Percentiles rank a stretch among this genome's conserved stretches.
phyloP scores from a whole-genome alignment of 768 basidiomycete genomes.

The Tremella fuciformis region DNA sequence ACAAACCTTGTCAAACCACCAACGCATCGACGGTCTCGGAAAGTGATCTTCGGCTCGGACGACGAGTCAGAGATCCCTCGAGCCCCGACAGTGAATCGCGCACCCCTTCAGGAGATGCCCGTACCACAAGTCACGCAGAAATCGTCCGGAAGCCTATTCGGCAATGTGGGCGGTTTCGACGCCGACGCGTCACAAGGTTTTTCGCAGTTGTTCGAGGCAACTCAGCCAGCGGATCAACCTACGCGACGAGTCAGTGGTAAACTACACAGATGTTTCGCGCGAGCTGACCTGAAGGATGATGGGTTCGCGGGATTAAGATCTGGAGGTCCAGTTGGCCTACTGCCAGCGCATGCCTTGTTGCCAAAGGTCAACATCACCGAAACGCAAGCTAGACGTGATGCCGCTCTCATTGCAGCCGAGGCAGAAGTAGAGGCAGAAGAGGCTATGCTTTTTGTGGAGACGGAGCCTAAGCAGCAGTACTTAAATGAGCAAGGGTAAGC shows the following conservation, averaged over 20 bases:
- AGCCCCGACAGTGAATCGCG: not conserved
- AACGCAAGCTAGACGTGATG: conserved; percentile 40
- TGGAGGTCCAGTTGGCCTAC: conserved; percentile 16
- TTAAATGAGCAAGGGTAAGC: conserved; percentile 47
- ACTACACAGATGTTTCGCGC: not conserved
- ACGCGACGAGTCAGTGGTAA: conserved; percentile 6
- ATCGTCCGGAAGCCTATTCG: not conserved
- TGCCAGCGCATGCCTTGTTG: conserved; percentile 35
- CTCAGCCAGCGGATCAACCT: conserved; percentile 22
- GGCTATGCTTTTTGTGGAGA: conserved; percentile 5
- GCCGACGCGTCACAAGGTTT: conserved; percentile 37
- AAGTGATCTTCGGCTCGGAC: not conserved
- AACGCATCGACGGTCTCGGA: conserved; percentile 21
- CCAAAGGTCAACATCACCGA: conserved; percentile 37
- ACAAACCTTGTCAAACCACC: conserved; percentile 21
- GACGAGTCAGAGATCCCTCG: not conserved
- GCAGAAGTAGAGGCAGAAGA: conserved; percentile 29
- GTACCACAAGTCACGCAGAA: not conserved
- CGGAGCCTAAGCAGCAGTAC: conserved; percentile 31
- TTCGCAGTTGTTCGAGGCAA: conserved; percentile 47
- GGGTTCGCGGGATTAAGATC: conserved; percentile 24
- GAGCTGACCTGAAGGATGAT: conserved; percentile 23
- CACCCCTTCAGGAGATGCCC: conserved; percentile 15
- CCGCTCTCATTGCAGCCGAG: conserved; percentile 40
- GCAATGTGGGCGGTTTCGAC: conserved; percentile 35